A percentile compares a stretch with the other conserved stretches of the same genome.
Conservation (phyloP, 352 stramenopile species). For the Phytophthora hybrid region DNA sequence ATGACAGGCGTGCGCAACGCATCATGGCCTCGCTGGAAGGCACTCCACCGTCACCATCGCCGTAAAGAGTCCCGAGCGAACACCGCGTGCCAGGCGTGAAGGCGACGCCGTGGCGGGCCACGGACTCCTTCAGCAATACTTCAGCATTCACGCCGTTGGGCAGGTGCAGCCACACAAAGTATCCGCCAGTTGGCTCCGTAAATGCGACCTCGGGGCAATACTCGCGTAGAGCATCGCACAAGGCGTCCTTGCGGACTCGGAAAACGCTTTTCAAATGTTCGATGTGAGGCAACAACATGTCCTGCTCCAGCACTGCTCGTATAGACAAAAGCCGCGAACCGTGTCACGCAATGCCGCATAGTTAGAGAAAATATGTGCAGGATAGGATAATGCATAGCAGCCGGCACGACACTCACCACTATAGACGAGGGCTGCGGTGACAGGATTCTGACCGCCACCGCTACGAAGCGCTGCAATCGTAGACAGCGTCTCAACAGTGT, state of each 20-base stretch:
- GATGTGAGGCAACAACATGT: constrained; percentile 60
- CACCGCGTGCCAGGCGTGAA: constrained; percentile 83
- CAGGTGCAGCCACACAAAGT: constrained; percentile 87
- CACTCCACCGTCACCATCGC: constrained; percentile 31
- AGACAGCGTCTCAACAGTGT: constrained; percentile 67
- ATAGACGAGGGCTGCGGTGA: constrained; percentile 89
- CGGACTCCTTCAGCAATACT: constrained; percentile 58
- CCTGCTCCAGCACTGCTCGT: constrained; percentile 63
- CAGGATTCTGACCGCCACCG: constrained; percentile 90
- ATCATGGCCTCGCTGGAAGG: constrained; percentile 41
- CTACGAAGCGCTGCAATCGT: constrained; percentile 87
- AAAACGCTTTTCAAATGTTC: constrained; percentile 54
- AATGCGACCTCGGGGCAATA: constrained; percentile 61
- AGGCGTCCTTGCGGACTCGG: constrained; percentile 46
- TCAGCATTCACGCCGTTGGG: constrained; percentile 56
- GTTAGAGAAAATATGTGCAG: constrained; percentile 17
- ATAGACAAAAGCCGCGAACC: constrained; percentile 31
- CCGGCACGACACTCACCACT: constrained; percentile 50
- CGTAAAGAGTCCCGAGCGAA: constrained; percentile 43
- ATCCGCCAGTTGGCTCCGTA: constrained; percentile 72
- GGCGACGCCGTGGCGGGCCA: constrained; percentile 62
- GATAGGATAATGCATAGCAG: constrained; percentile 3
- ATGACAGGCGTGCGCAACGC: constrained; percentile 71
- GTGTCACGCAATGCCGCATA: constrained; percentile 13
- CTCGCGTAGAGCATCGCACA: constrained; percentile 59